Evolutionary conservation across 257 asterid species (phyloP).

Genomic region (Scutellaria minor): DNA sequence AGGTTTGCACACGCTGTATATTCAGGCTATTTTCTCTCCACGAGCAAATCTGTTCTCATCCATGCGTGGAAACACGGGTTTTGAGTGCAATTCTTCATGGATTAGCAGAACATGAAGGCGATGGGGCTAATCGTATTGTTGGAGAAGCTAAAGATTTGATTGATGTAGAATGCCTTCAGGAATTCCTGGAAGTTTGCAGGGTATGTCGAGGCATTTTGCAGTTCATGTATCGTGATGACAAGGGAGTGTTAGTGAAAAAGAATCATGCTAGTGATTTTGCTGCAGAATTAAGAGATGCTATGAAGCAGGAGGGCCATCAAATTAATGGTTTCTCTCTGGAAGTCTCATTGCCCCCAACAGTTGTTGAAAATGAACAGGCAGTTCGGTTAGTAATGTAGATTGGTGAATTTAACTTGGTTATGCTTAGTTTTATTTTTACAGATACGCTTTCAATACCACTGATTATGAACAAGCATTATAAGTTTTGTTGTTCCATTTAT

Average conservation of each 20-base stretch:
- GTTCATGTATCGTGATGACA: conserved; percentile 56
- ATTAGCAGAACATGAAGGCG: conserved; percentile 44
- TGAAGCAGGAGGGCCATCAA: conserved; percentile 59
- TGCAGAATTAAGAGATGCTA: conserved; percentile 49
- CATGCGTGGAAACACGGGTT: conserved; percentile 44
- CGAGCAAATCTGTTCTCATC: conserved; percentile 48
- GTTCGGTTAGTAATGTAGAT: conserved; percentile 58
- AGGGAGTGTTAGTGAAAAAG: conserved; percentile 50
- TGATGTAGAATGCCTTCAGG: conserved; percentile 33
- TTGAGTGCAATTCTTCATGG: conserved; percentile 51
- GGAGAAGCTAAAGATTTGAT: conserved; percentile 34
- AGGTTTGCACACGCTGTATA: conserved; percentile 78
- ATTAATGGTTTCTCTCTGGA: conserved; percentile 70
- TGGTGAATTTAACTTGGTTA: conserved; percentile 21
- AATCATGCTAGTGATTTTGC: conserved; percentile 60
- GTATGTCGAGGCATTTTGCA: conserved; percentile 79
- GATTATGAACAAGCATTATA: background rate
- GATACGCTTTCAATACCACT: background rate
- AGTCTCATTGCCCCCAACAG: conserved; percentile 67
- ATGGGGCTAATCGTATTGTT: conserved; percentile 36
- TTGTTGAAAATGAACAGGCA: conserved; percentile 69
- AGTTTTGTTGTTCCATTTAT: conserved; percentile 5
- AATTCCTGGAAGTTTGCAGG: conserved; percentile 55
- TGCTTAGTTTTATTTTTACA: background rate
- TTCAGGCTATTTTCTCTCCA: conserved; percentile 58